phyloP scores from a whole-genome alignment of 129 eudicot species.

The Artemisia annua region DNA sequence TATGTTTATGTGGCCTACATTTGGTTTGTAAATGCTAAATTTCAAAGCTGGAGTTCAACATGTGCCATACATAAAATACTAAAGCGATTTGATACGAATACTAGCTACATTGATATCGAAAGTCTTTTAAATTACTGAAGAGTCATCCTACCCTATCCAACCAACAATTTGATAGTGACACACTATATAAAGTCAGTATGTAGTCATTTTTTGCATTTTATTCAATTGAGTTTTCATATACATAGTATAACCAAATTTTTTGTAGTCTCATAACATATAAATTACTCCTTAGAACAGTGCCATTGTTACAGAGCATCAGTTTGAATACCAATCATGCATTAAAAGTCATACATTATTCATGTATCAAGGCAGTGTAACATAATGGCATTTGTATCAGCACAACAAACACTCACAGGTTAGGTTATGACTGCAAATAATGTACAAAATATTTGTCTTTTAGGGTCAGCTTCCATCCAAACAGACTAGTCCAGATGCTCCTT shows the following conservation, averaged over 20 bases:
- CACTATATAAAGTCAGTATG: not conserved
- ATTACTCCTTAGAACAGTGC: too few relatives aligned
- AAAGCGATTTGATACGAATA: not conserved
- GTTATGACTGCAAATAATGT: conserved; percentile 19
- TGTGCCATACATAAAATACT: not conserved
- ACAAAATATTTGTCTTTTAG: conserved; percentile 23
- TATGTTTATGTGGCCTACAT: too few relatives aligned
- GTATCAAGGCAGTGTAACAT: not conserved
- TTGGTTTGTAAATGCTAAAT: too few relatives aligned
- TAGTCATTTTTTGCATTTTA: not conserved
- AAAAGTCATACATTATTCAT: not conserved
- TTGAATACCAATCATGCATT: too few relatives aligned
- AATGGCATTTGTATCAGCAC: conserved; percentile 13
- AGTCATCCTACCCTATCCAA: not conserved
- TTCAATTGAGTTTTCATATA: not conserved
- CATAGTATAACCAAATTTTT: too few relatives aligned
- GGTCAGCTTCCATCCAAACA: conserved; percentile 24
- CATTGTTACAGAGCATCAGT: too few relatives aligned
- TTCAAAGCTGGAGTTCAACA: too few relatives aligned
- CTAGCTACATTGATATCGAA: not conserved
- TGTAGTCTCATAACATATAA: too few relatives aligned
- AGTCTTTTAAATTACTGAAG: not conserved
- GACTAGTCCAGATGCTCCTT: conserved; percentile 26
- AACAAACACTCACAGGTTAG: conserved; percentile 25
- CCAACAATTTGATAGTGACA: conserved; percentile 7